Base-by-base conservation (phyloP, 1,284 basidiomycete genomes). In the Pseudozyma tsukubaensis region DNA sequence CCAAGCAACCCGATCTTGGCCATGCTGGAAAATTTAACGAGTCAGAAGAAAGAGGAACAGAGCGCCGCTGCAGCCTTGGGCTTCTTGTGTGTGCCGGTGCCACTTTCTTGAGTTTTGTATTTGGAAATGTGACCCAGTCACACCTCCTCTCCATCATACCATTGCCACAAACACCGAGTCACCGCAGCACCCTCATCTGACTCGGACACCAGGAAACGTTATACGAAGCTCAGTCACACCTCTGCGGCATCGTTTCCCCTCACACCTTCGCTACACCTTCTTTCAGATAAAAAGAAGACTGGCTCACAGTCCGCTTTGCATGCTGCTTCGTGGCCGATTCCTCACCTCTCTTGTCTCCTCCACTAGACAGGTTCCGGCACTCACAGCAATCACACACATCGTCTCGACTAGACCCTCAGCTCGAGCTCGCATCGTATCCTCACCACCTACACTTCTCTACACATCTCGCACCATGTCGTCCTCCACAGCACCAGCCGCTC, bases 391-490 rank as follows among this genome's bases (percentile, higher is more conserved):
- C 50, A 24, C 36, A 43, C 49, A 24, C 21, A 52, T 36, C 18
- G 3, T 32, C n/a, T 42, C 10, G 10, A 43, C 16, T n/a, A 12
- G 24, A n/a, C 13, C 40, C 39, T 34, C 24, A n/a, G 18, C 19
- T 36, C 55, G 19, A 37, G 48, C 45, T 43, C 37, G 42, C 29
- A 39, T 37, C 12, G 10, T 19, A 14, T 24, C 43, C 35, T 19
- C 34, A 18, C 5, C 48, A 24, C 49, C 49, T 32, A 50, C n/a
- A 29, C 44, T 34, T 36, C 36, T n/a, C 24, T 29, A 35, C 32
- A 29, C 29, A 16, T 12, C 18, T 47, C 50, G 67, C 62, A 65
- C 36, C 59, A 71, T 71, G 68, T 71, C 68, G 9, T 71, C 68
- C 18, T 42, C 58, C 44, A 50, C 67, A 56, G 29, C 55, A 36